Evolutionary conservation across 169 alveolate species (phyloP), one percentile per base, ranked within the genome.

Genomic region (Neospora caninum): DNA sequence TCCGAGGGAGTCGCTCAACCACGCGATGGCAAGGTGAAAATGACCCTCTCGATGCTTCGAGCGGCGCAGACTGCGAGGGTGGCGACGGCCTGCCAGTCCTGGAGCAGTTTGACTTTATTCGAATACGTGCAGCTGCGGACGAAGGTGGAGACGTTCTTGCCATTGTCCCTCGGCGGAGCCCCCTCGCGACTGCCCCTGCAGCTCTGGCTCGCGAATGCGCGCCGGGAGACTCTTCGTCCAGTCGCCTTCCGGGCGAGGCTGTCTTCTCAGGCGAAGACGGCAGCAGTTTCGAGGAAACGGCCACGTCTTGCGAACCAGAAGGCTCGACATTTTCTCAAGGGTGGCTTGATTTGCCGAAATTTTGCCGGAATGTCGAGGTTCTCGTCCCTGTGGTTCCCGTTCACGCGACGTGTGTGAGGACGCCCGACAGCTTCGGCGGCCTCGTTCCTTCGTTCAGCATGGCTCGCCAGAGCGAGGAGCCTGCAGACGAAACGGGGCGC

Each of bases 361-460:
- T 82, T 67, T 29, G 38, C 31, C 64, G 41, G 64, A 82, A 67
- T 27, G 34, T 38, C 34, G 89, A 82, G 39, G 89, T 82, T n/a
- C 89, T 82, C 0, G 89, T 82, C 67, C 89, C 89, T 31, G 89
- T 82, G 18, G 67, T 82, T 27, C 89, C 89, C 18, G 69, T 82
- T 34, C 29, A 42, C 34, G 53, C 89, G 42, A 36, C 31, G 73
- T 10, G 34, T 22, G 73, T 64, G 34, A 64, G 73, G 73, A 16
- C 73, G 31, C 73, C n/a, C 73, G 31, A 7, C 34, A 22, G 73
- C 73, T 64, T 16, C 73, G 58, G 58, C 58, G 13, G 58, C 22
- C 22, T 49, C 58, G 58, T 13, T 49, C 58, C 58, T 4, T 49
- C 58, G 58, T 49, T 49, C 58, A 49, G 58, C 58, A 49, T 49